phyloP scores from a whole-genome alignment of 129 eudicot genomes.

The Flaveria trinervia region DNA sequence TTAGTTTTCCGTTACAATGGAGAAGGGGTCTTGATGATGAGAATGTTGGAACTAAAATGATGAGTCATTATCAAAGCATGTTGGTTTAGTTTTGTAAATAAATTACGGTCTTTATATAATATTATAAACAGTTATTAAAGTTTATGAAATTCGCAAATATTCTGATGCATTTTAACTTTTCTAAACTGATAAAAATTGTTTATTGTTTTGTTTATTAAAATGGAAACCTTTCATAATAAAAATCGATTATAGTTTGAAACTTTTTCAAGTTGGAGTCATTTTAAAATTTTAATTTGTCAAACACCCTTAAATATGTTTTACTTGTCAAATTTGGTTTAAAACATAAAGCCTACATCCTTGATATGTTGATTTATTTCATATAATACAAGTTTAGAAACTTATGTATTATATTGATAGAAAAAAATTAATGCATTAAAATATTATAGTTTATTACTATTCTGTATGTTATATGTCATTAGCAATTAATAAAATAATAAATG shows the following conservation, averaged over 20 bases:
- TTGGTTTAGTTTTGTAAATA: not conserved
- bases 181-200: not conserved
- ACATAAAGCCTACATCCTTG: not conserved
- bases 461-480: too few species aligned
- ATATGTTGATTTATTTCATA: not conserved
- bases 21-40: conserved; percentile 25
- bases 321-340: not conserved
- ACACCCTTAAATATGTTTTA: not conserved
- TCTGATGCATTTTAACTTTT: not conserved
- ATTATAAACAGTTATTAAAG: not conserved
- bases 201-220: not conserved
- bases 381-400: too few species aligned
- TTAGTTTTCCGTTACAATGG: conserved; percentile 30
- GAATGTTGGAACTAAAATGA: conserved; percentile 27
- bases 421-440: too few species aligned
- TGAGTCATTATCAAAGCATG: conserved; percentile 24
- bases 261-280: too few species aligned
- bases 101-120: too few species aligned
- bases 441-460: too few species aligned
- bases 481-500: too few species aligned
- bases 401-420: too few species aligned
- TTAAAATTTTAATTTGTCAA: not conserved
- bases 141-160: not conserved
- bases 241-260: not conserved
- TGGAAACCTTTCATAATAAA: not conserved